A percentile compares a stretch with the other conserved stretches of the same genome.
Conservation (phyloP, 1,284 basidiomycete genomes). For the Ustilago xerochloae region DNA sequence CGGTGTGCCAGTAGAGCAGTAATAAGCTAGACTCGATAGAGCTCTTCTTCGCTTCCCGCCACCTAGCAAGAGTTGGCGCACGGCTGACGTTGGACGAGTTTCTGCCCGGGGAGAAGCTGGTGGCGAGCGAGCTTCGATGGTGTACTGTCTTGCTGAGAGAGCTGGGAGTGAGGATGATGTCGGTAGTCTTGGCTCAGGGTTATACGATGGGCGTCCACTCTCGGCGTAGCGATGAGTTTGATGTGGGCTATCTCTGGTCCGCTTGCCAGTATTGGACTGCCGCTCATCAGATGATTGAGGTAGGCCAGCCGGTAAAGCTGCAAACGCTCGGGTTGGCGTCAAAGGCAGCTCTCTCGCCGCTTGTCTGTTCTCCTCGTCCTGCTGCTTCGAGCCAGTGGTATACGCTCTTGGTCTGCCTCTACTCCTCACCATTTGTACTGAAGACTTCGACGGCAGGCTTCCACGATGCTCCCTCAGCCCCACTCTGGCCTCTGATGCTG, state of each 20-base stretch:
- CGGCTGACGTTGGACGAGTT: neutral
- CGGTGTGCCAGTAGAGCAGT: constrained; percentile 1
- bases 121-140: neutral
- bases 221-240: neutral
- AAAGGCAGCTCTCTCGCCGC: neutral
- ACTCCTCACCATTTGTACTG: neutral
- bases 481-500: no score
- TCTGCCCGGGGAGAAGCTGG: neutral
- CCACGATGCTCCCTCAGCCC: neutral
- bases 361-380: neutral
- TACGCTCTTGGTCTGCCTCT: neutral
- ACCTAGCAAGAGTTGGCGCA: neutral
- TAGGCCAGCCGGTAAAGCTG: neutral
- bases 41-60: constrained; percentile 5
- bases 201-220: neutral
- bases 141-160: neutral
- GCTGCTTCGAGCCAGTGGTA: neutral
- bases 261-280: neutral
- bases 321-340: constrained; percentile 4
- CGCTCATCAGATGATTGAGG: neutral
- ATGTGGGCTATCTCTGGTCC: neutral
- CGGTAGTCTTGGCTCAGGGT: neutral
- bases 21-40: constrained; percentile 5
- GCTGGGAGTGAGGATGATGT: no score
- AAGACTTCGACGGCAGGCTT: neutral